A percentile compares a stretch with the other conserved stretches of the same genome.
Evolutionary conservation across 441 rosid genomes (phyloP).

Genomic region (Croton laevigatus): DNA sequence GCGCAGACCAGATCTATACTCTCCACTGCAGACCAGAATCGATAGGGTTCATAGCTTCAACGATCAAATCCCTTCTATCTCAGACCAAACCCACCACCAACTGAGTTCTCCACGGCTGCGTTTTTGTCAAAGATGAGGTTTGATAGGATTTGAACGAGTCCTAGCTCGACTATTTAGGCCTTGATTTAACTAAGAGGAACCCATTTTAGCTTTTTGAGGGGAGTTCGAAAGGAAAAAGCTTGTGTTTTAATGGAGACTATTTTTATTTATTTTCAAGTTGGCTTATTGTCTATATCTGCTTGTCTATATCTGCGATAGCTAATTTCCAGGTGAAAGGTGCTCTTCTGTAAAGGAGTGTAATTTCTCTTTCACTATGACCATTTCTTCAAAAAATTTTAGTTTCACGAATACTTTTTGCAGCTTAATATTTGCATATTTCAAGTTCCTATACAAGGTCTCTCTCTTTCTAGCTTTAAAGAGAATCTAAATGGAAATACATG

Average conservation of each 20-base stretch:
- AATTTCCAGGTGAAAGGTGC: background rate
- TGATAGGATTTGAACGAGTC: too few relatives aligned
- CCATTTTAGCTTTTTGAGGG: constrained; percentile 19
- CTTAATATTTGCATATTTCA: background rate
- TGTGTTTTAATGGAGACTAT: constrained; percentile 18
- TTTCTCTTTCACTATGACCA: background rate
- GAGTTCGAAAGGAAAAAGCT: constrained; percentile 12
- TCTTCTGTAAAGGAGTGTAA: background rate
- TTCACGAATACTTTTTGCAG: background rate
- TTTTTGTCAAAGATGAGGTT: too few relatives aligned
- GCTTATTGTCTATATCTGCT: constrained; percentile 2
- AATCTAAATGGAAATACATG: background rate
- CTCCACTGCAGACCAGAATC: too few relatives aligned
- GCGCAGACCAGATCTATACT: too few relatives aligned
- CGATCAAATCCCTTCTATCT: too few relatives aligned
- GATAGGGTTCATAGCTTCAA: too few relatives aligned
- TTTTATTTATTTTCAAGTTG: background rate
- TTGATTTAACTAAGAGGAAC: constrained; percentile 30
- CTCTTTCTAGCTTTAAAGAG: background rate
- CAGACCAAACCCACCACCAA: too few relatives aligned
- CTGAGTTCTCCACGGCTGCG: too few relatives aligned
- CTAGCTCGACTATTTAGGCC: too few relatives aligned
- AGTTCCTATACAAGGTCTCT: constrained; percentile 8
- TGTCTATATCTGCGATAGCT: background rate
- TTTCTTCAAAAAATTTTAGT: too few relatives aligned